Evolutionary conservation across 1,139 yeast species (phyloP).

Genomic region (Geotrichum cucujoidarum): DNA sequence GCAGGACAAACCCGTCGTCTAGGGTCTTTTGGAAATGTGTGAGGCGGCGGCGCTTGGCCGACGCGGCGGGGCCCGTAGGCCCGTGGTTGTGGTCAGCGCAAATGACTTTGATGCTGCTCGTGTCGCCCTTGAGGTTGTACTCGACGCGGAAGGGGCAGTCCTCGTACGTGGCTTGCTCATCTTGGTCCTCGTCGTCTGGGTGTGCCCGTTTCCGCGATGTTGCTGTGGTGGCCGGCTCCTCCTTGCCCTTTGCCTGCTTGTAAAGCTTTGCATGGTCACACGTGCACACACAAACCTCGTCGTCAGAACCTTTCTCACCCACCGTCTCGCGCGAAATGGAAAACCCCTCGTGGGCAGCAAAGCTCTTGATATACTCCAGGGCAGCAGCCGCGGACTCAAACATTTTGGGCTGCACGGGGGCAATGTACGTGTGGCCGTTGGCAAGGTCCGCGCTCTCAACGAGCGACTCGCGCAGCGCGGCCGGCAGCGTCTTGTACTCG

Average conservation of each 20-base stretch:
- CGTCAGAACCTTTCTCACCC: too few relatives aligned
- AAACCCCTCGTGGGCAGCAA: constrained; percentile 17
- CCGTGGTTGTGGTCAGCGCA: constrained; percentile 20
- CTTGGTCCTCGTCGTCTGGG: constrained; percentile 2
- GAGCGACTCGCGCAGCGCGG: constrained; percentile 16
- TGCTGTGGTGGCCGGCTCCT: too few relatives aligned
- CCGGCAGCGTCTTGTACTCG: constrained; percentile 14
- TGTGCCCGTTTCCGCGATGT: constrained; percentile 1
- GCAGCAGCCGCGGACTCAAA: constrained; percentile 9
- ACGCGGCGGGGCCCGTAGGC: constrained; percentile 18
- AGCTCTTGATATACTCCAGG: constrained; percentile 7
- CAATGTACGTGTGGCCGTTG: constrained; percentile 18
- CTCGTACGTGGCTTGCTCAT: constrained; percentile 1
- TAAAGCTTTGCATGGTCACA: constrained; percentile 13
- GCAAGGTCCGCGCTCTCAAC: constrained; percentile 15
- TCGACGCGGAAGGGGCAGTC: constrained; percentile 16
- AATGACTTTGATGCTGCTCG: constrained; percentile 2
- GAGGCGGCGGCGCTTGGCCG: constrained; percentile 13
- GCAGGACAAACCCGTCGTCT: constrained; percentile 11
- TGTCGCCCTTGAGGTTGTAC: neutral
- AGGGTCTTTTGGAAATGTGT: constrained; percentile 20
- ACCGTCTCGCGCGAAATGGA: neutral
- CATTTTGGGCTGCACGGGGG: constrained; percentile 8
- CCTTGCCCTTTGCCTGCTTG: too few relatives aligned
- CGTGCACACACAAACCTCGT: too few relatives aligned